Percentiles rank a stretch among this genome's conserved stretches.
phyloP scores from a whole-genome alignment of 805 yeast species.

The Ogataea paradorogensis region DNA sequence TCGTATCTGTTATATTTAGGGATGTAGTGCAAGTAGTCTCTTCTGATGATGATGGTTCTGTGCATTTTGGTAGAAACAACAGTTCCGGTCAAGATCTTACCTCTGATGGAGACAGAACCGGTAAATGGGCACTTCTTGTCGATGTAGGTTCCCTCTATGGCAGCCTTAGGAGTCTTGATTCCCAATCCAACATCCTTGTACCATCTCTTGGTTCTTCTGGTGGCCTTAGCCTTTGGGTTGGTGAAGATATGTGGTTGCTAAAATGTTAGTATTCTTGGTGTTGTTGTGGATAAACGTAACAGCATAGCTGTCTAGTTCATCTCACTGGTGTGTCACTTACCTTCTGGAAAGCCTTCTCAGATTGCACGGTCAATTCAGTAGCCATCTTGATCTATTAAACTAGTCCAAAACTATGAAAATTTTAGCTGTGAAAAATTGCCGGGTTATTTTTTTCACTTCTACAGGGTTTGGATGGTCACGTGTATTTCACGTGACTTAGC shows the following conservation, averaged over 20 bases:
- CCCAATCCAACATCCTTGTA: constrained; percentile 99
- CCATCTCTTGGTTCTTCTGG: constrained; percentile 99
- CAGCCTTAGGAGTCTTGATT: constrained; percentile 99
- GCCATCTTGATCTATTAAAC: constrained; percentile 65
- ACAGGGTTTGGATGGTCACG: constrained; percentile 4
- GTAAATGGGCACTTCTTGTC: constrained; percentile 99
- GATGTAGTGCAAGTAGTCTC: constrained; percentile 99
- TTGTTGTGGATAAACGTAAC: neutral
- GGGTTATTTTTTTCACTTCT: constrained; percentile 7
- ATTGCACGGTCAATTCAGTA: constrained; percentile 99
- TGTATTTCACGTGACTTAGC: constrained; percentile 6
- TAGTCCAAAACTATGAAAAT: constrained; percentile 12
- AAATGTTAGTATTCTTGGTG: constrained; percentile 15
- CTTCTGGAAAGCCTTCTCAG: constrained; percentile 99
- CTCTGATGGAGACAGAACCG: constrained; percentile 97
- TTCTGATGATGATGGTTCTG: constrained; percentile 99
- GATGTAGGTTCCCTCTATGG: constrained; percentile 97
- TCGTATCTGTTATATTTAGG: constrained; percentile 99
- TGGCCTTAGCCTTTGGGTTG: constrained; percentile 99
- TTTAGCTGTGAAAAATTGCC: constrained; percentile 12
- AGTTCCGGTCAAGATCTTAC: constrained; percentile 98
- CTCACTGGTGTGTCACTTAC: constrained; percentile 48
- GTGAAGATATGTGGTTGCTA: constrained; percentile 99
- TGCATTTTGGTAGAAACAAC: constrained; percentile 99
- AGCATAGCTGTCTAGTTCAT: neutral